phyloP scores from a whole-genome alignment of 352 stramenopile genomes.

The Thalassiosira hispida region DNA sequence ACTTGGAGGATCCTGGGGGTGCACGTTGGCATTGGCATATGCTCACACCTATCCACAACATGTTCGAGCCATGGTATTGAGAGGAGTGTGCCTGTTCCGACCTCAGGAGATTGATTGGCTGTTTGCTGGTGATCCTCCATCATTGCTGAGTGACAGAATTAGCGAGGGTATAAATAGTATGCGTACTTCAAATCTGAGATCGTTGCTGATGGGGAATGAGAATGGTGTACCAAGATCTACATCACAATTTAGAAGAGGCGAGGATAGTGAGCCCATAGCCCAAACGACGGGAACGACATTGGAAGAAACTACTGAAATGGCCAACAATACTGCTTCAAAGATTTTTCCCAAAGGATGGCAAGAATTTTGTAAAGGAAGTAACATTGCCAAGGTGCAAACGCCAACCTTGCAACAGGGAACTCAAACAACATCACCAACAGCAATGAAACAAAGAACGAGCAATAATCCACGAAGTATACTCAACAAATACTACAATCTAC shows the following conservation, averaged over 20 bases:
- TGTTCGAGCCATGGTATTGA: conserved; percentile 90
- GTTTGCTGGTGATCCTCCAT: conserved; percentile 75
- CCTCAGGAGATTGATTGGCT: conserved; percentile 92
- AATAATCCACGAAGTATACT: conserved; percentile 84
- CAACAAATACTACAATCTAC: conserved; percentile 76
- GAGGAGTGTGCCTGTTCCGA: conserved; percentile 92
- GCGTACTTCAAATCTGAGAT: conserved; percentile 41
- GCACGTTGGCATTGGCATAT: conserved; percentile 91
- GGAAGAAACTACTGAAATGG: background rate
- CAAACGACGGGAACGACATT: too few relatives aligned
- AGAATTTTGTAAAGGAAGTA: conserved; percentile 39
- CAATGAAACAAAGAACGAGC: background rate
- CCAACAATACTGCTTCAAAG: conserved; percentile 16
- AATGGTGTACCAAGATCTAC: background rate
- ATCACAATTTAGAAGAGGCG: conserved; percentile 2
- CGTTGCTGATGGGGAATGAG: conserved; percentile 26
- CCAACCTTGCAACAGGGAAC: conserved; percentile 10
- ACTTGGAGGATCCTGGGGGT: conserved; percentile 94
- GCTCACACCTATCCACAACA: conserved; percentile 88
- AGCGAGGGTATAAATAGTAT: background rate
- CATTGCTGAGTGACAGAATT: background rate
- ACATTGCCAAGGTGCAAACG: background rate
- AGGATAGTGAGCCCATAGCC: too few relatives aligned
- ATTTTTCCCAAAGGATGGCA: conserved; percentile 47
- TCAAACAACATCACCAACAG: too few relatives aligned